These are phyloP conservation scores for Podospora tetraspora DNA, from an alignment of 495 filamentous ascomycete species.

Conservation along the genomic window DNA sequence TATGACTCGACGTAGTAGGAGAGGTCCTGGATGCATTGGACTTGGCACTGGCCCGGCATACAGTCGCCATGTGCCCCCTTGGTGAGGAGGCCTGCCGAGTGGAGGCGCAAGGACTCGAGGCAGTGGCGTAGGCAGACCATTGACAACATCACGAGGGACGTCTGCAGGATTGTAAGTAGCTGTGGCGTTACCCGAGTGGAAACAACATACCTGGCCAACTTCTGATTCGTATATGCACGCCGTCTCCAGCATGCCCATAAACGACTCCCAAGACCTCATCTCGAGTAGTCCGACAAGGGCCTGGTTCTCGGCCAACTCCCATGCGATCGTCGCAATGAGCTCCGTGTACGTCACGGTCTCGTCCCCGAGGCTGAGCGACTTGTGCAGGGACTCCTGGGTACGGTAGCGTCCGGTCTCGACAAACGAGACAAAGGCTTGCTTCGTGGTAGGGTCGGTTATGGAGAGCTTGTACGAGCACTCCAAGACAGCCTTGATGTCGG, in stretches of 20 bases:
- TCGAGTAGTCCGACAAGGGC: conserved; percentile 20
- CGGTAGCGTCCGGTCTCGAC: conserved; percentile 27
- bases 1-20: conserved; percentile 19
- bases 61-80: conserved; percentile 23
- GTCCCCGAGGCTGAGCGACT: conserved; percentile 14
- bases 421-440: conserved; percentile 18
- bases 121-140: conserved; percentile 30
- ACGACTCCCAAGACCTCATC: conserved; percentile 24
- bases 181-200: too few relatives aligned
- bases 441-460: conserved; percentile 18
- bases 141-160: conserved; percentile 29
- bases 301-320: conserved; percentile 36
- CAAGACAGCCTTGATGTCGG: conserved; percentile 29
- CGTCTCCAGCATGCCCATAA: conserved; percentile 31
- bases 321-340: conserved; percentile 32
- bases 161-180: conserved; percentile 20
- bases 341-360: conserved; percentile 25
- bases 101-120: conserved; percentile 26
- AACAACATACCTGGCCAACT: conserved; percentile 30
- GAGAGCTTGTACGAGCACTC: conserved; percentile 27
- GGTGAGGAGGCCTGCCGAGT: conserved; percentile 21
- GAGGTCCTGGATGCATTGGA: conserved; percentile 30
- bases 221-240: conserved; percentile 31
- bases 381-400: conserved; percentile 23
- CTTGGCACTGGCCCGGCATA: conserved; percentile 22